A percentile compares a stretch with the other conserved stretches of the same genome.
phyloP scores from a whole-genome alignment of 2,329 filamentous ascomycete genomes.

The Pseudonectria buxi region DNA sequence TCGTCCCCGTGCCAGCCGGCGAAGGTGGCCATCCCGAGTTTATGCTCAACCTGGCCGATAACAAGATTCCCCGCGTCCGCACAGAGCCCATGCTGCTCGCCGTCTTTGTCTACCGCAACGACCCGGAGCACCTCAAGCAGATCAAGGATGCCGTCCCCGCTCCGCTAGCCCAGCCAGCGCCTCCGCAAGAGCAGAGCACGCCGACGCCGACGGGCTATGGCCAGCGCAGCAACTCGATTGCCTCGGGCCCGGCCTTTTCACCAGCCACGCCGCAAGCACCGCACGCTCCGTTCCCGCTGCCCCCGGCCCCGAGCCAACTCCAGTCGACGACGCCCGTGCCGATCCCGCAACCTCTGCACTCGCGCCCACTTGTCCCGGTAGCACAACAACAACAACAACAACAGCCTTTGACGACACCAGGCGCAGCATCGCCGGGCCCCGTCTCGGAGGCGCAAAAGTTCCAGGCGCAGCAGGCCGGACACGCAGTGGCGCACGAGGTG shows the following conservation, averaged over 20 bases:
- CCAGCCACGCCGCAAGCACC: conserved; percentile 40
- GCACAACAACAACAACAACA: neutral
- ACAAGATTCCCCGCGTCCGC: conserved; percentile 64
- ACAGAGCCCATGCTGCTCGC: conserved; percentile 73
- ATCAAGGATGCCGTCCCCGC: conserved; percentile 12
- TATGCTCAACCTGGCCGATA: conserved; percentile 80
- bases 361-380: conserved; percentile 6
- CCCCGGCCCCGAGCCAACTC: conserved; percentile 23
- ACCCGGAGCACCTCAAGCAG: conserved; percentile 32
- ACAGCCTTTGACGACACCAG: neutral
- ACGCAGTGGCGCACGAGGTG: conserved; percentile 54
- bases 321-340: conserved; percentile 31
- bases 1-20: conserved; percentile 76
- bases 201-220: conserved; percentile 30
- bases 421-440: conserved; percentile 7
- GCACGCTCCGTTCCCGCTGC: conserved; percentile 28
- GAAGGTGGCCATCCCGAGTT: conserved; percentile 71
- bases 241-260: conserved; percentile 45
- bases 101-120: conserved; percentile 75
- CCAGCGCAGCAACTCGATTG: conserved; percentile 41
- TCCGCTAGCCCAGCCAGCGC: conserved; percentile 4
- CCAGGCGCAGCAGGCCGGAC: conserved; percentile 44
- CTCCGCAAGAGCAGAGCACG: conserved; percentile 17
- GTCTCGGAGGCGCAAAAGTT: conserved; percentile 30
- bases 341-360: conserved; percentile 28